These are phyloP conservation scores for Yamadazyma siamensis DNA, from an alignment of 1,139 yeast genomes.

Conservation along the genomic window DNA sequence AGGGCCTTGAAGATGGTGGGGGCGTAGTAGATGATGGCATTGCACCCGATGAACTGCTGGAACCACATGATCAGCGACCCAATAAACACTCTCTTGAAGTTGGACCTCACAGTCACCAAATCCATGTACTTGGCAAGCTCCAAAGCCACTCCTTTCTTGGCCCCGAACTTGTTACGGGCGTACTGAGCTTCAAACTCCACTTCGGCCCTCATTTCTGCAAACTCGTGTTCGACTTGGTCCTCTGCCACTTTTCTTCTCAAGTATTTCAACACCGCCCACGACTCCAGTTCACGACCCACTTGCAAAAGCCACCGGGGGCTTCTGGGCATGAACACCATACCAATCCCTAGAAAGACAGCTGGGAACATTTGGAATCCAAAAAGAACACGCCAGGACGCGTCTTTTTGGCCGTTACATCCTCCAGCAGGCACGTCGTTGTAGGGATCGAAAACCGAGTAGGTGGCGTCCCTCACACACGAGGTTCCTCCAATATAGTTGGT, in stretches of 20 bases:
- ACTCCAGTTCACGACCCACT: constrained; percentile 16
- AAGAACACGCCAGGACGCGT: constrained; percentile 36
- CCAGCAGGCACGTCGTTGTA: constrained; percentile 13
- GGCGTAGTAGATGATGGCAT: constrained; percentile 71
- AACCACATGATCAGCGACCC: constrained; percentile 62
- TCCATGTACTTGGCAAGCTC: constrained; percentile 14
- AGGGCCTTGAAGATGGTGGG: constrained; percentile 19
- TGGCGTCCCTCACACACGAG: constrained; percentile 11
- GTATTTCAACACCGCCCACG: constrained; percentile 20
- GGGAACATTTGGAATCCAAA: constrained; percentile 24
- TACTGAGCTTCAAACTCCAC: constrained; percentile 17
- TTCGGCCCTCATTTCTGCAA: constrained; percentile 19
- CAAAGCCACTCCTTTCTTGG: constrained; percentile 10
- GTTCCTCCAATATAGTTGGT: constrained; percentile 20
- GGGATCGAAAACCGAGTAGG: constrained; percentile 12
- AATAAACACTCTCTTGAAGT: constrained; percentile 47
- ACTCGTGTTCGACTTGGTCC: constrained; percentile 16
- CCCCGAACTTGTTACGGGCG: constrained; percentile 13
- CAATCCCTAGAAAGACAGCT: constrained; percentile 17
- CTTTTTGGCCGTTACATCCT: constrained; percentile 29
- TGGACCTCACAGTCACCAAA: constrained; percentile 14
- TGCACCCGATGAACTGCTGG: constrained; percentile 71
- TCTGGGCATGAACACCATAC: constrained; percentile 18
- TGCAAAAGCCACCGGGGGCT: constrained; percentile 22
- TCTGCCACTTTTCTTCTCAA: constrained; percentile 12